A percentile compares a stretch with the other conserved stretches of the same genome.
phyloP scores from a whole-genome alignment of 768 basidiomycete genomes.

The Clathrus columnatus region DNA sequence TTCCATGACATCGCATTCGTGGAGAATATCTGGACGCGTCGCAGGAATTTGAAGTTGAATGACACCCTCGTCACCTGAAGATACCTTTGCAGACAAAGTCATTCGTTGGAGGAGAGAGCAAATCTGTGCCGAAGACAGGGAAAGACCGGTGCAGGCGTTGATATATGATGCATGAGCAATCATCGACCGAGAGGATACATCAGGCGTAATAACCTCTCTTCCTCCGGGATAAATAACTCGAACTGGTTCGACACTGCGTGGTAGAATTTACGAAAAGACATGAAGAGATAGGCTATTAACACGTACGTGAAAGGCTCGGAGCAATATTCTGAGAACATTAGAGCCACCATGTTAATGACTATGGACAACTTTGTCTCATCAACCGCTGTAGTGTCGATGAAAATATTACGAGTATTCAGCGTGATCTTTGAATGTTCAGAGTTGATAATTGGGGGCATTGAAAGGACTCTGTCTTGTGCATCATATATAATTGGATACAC shows the following conservation, averaged over 20 bases:
- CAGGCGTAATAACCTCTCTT: slow-evolving; percentile 64
- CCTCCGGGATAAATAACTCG: slow-evolving; percentile 77
- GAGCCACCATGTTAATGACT: slow-evolving; percentile 86
- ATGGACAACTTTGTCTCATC: slow-evolving; percentile 95
- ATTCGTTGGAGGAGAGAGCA: slow-evolving; percentile 72
- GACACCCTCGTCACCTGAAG: slow-evolving; percentile 52
- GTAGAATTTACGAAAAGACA: slow-evolving; percentile 3
- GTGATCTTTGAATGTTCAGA: slow-evolving; percentile 97
- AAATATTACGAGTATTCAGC: slow-evolving; percentile 85
- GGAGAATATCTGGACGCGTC: slow-evolving; percentile 97
- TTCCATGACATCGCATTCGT: slow-evolving; percentile 98
- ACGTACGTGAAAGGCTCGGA: slow-evolving; percentile 84
- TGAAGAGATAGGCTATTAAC: background rate
- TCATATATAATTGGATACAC: slow-evolving; percentile 99
- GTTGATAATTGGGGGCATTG: slow-evolving; percentile 98
- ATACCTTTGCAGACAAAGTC: slow-evolving; percentile 56
- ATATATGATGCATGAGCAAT: slow-evolving; percentile 82
- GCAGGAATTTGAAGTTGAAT: slow-evolving; percentile 74
- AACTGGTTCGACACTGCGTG: slow-evolving; percentile 82
- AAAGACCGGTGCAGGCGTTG: slow-evolving; percentile 90
- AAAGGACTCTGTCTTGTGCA: slow-evolving; percentile 73
- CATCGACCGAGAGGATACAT: slow-evolving; percentile 64
- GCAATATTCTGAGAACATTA: slow-evolving; percentile 99
- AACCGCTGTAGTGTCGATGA: slow-evolving; percentile 95
- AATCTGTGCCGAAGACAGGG: slow-evolving; percentile 56